Evolutionary conservation across 192 early-diverging fungal genomes (phyloP).

Genomic region (Backusella macrospora): DNA sequence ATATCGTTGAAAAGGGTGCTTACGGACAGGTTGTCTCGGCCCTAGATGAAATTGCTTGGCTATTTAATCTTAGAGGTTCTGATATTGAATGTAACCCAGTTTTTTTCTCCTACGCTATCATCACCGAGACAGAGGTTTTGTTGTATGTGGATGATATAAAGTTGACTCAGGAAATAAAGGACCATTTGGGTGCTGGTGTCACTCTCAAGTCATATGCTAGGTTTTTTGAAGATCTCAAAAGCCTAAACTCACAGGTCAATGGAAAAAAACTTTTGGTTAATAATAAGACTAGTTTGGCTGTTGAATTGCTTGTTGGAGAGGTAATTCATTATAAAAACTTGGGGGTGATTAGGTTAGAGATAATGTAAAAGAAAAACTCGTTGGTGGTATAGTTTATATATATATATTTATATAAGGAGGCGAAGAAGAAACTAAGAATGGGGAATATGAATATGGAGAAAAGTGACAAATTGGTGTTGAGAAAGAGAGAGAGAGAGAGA

Average conservation of each 20-base stretch:
- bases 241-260: background rate
- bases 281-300: slow-evolving; percentile 68
- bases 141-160: slow-evolving; percentile 83
- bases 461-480: background rate
- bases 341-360: background rate
- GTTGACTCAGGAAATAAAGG: slow-evolving; percentile 59
- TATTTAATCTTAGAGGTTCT: slow-evolving; percentile 95
- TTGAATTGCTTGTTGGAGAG: slow-evolving; percentile 75
- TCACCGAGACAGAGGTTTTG: slow-evolving; percentile 67
- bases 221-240: slow-evolving; percentile 75
- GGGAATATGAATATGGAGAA: no score
- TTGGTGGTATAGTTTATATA: background rate
- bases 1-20: slow-evolving; percentile 56
- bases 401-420: no score
- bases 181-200: slow-evolving; percentile 65
- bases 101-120: slow-evolving; percentile 89
- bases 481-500: no score
- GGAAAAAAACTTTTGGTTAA: slow-evolving; percentile 67
- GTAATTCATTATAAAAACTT: slow-evolving; percentile 18
- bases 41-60: slow-evolving; percentile 96
- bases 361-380: background rate
- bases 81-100: slow-evolving; percentile 97
- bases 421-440: no score
- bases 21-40: slow-evolving; percentile 84
- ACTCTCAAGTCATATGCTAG: slow-evolving; percentile 70